These are phyloP conservation scores for Lepiota venenata DNA, from an alignment of 768 basidiomycete genomes.

Conservation along the genomic window DNA sequence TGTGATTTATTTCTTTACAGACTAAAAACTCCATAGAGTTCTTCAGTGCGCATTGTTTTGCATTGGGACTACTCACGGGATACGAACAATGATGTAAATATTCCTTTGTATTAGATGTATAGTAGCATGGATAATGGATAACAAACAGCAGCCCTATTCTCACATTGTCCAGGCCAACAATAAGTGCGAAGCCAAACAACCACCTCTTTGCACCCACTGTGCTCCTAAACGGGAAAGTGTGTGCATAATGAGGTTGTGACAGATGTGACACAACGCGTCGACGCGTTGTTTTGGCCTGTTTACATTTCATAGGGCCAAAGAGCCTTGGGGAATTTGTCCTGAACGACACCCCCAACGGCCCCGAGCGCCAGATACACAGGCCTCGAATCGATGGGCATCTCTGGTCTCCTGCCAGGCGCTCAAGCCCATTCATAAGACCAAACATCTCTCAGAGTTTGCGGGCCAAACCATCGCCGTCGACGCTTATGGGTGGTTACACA, in stretches of 20 bases:
- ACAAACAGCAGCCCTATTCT: neutral
- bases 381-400: conserved; percentile 86
- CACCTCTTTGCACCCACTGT: neutral
- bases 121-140: neutral
- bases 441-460: conserved; percentile 75
- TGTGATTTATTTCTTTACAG: neutral
- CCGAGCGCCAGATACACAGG: neutral
- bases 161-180: too few species aligned
- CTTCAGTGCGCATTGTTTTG: too few species aligned
- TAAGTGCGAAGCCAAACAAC: neutral
- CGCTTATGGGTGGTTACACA: conserved; percentile 93
- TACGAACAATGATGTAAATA: neutral
- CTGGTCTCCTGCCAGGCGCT: conserved; percentile 86
- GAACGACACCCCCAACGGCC: conserved; percentile 10
- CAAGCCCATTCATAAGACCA: conserved; percentile 81
- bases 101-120: neutral
- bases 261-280: conserved; percentile 15
- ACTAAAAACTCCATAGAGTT: neutral
- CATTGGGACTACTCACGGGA: neutral
- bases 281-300: conserved; percentile 2
- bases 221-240: neutral
- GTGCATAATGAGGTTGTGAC: neutral
- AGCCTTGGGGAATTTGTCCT: neutral
- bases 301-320: neutral
- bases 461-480: conserved; percentile 90